Conservation (phyloP, 306 rosid genomes). For the Morella rubra region DNA sequence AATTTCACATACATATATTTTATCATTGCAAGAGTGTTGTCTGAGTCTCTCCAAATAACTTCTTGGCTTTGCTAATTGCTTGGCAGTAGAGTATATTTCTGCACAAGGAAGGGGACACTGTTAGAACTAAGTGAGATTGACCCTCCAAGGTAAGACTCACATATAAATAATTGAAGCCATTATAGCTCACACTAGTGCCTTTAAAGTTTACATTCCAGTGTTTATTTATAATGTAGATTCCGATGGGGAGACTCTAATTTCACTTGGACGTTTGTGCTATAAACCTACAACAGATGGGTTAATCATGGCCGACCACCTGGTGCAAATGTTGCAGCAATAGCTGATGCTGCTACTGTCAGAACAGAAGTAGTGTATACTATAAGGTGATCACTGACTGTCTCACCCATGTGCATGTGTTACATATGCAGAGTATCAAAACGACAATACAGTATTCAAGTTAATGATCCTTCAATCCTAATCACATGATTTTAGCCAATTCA, state of each 20-base stretch:
- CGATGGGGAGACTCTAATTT: constrained; percentile 45
- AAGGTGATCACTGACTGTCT: constrained; percentile 47
- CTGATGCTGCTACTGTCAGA: constrained; percentile 65
- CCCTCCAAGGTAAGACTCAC: constrained; percentile 71
- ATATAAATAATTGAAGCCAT: constrained; percentile 22
- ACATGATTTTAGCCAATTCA: background rate
- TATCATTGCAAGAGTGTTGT: constrained; percentile 11
- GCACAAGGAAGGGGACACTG: constrained; percentile 62
- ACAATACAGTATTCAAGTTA: background rate
- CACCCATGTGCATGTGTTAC: background rate
- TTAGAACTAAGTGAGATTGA: constrained; percentile 61
- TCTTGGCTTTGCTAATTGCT: constrained; percentile 30
- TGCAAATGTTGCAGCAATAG: constrained; percentile 86
- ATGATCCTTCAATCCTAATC: background rate
- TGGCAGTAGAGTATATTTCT: constrained; percentile 74
- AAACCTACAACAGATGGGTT: constrained; percentile 82
- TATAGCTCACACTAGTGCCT: constrained; percentile 7
- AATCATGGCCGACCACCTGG: constrained; percentile 86
- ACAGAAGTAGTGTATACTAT: constrained; percentile 75
- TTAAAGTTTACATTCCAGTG: constrained; percentile 20
- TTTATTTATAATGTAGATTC: constrained; percentile 21
- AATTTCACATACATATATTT: constrained; percentile 22
- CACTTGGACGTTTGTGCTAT: constrained; percentile 34
- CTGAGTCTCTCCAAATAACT: constrained; percentile 17
- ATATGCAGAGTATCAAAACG: background rate